Evolutionary conservation across 2,329 filamentous ascomycete genomes (phyloP).

Genomic region (Curvularia verruculosa): DNA sequence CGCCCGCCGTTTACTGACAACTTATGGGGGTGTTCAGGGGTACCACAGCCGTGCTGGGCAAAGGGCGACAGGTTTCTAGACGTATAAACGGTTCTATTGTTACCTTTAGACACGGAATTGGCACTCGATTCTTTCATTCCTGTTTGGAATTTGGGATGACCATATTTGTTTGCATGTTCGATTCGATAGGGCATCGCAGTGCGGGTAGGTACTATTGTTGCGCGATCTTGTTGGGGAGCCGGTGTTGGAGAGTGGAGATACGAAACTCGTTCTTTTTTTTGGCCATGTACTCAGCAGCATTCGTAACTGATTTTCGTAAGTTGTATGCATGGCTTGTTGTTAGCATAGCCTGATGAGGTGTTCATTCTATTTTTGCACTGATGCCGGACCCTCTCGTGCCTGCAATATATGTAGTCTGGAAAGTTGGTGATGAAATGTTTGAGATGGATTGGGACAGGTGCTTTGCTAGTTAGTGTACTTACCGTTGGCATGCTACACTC

Average conservation of each 20-base stretch:
- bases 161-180: not conserved
- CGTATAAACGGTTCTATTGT: not conserved
- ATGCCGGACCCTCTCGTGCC: not conserved
- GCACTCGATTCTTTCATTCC: too few species aligned
- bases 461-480: not conserved
- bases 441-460: not conserved
- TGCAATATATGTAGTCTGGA: not conserved
- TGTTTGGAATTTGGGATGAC: not conserved
- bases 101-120: too few species aligned
- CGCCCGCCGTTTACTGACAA: not conserved
- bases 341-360: not conserved
- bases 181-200: not conserved
- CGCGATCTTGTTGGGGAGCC: not conserved
- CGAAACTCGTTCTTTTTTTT: not conserved
- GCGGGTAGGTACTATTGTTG: not conserved
- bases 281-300: not conserved
- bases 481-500: too few species aligned
- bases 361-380: not conserved
- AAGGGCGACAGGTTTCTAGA: not conserved
- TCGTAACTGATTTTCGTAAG: not conserved
- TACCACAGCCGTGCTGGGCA: not conserved
- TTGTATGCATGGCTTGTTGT: not conserved
- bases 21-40: not conserved
- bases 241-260: not conserved
- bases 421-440: not conserved